Evolutionary conservation across 768 basidiomycete species (phyloP).

Genomic region (Lyophyllum semitale): DNA sequence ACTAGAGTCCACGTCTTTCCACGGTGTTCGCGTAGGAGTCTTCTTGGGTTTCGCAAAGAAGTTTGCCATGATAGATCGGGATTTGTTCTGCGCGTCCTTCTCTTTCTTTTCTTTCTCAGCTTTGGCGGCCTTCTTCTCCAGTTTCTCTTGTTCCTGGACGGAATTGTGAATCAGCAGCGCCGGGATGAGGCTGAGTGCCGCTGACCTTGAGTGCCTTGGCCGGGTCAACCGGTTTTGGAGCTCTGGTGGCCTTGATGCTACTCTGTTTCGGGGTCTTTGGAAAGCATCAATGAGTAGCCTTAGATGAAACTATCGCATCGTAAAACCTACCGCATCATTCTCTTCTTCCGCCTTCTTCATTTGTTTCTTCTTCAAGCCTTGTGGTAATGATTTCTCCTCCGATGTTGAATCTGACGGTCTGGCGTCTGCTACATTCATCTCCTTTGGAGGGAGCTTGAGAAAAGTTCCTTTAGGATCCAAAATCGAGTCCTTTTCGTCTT

Average conservation of each 20-base stretch:
- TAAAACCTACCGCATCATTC: slow-evolving; percentile 38
- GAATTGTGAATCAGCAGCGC: slow-evolving; percentile 1
- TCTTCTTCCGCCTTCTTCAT: slow-evolving; percentile 38
- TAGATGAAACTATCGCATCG: not conserved
- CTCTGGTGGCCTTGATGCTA: slow-evolving; percentile 31
- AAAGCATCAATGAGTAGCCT: not conserved
- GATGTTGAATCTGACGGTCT: slow-evolving; percentile 23
- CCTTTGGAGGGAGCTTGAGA: slow-evolving; percentile 36
- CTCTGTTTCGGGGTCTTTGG: slow-evolving; percentile 8
- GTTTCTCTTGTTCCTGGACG: slow-evolving; percentile 66
- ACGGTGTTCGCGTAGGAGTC: slow-evolving; percentile 21
- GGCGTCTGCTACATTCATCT: slow-evolving; percentile 25
- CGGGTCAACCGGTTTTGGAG: slow-evolving; percentile 55
- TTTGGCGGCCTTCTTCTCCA: slow-evolving; percentile 69
- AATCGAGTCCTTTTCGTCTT: slow-evolving; percentile 56
- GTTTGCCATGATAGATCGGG: slow-evolving; percentile 72
- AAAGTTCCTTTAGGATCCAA: slow-evolving; percentile 50
- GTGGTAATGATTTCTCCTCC: slow-evolving; percentile 24
- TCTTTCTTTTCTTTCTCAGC: slow-evolving; percentile 73
- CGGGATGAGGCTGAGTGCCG: not conserved
- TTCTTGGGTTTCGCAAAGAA: slow-evolving; percentile 73
- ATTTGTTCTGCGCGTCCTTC: slow-evolving; percentile 70
- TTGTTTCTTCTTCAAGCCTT: slow-evolving; percentile 32
- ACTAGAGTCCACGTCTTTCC: slow-evolving; percentile 25
- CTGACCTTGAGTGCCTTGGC: slow-evolving; percentile 62